Percentiles rank a stretch among this genome's conserved stretches.
Evolutionary conservation across 208 protist genomes (phyloP).

Genomic region (Leishmania tarentolae): DNA sequence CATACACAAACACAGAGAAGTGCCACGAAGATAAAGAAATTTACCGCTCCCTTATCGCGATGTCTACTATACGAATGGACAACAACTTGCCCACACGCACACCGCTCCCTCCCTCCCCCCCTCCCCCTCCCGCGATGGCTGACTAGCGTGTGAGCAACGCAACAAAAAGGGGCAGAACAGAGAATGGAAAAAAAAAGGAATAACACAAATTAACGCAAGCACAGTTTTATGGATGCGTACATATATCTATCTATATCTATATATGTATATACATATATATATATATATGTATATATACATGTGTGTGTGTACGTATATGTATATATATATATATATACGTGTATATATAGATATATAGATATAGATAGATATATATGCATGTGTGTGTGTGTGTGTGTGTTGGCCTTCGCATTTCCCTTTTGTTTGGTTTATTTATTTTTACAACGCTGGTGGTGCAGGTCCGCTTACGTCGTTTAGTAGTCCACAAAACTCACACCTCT

Average conservation of each 20-base stretch:
- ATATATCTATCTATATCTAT: not conserved
- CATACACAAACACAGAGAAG: not conserved
- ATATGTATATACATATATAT: no score
- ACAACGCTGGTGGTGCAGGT: not conserved
- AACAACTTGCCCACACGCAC: not conserved
- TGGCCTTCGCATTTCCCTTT: not conserved
- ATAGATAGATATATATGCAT: not conserved
- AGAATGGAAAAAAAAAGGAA: not conserved
- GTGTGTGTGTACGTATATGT: not conserved
- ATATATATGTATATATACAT: no score
- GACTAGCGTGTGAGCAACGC: not conserved
- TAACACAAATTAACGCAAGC: not conserved
- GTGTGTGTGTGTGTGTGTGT: not conserved
- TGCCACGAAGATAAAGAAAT: not conserved
- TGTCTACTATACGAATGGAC: slow-evolving; percentile 11
- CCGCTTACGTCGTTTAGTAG: not conserved
- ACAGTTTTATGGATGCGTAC: not conserved
- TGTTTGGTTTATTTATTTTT: not conserved
- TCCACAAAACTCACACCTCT: not conserved
- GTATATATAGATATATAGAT: no score
- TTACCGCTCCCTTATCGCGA: slow-evolving; percentile 7
- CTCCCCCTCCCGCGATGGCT: not conserved
- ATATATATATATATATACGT: not conserved
- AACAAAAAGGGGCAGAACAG: not conserved
- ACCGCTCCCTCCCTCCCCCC: not conserved